Evolutionary conservation across 805 yeast species (phyloP), one percentile per base, ranked within the genome.

Genomic region (Phaffomyces antillensis): DNA sequence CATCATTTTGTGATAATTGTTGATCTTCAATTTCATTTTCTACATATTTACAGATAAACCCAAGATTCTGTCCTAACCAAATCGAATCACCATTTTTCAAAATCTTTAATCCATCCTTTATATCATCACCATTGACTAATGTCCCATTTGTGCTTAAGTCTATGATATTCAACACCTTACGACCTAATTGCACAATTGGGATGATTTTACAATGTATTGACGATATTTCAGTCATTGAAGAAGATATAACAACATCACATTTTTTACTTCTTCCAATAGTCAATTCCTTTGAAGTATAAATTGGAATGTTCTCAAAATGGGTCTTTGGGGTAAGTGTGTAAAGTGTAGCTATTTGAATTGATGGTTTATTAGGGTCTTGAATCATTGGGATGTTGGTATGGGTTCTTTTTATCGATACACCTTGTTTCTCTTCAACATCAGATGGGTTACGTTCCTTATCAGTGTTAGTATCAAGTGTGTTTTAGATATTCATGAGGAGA

Each of bases 91-190:
- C 42, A 31, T 39, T 39, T 25, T 43, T 43, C 24, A 68, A 71
- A 0, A 81, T 76, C 39, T 66, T 58, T 32, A 70, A 72, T 13
- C 39, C 43, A 28, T 41, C 38, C 15, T 17, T 41, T 4, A 41
- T 28, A 4, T 28, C 28, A 4, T 35, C 18, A 7, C 78, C 86
- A 54, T 84, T 84, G 16, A 84, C 68, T 51, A 68, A 81, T 0
- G 86, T 77, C 1, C 91, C 90, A 58, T 84, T 83, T 3, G 85
- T 49, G 41, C 72, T 68, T 30, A 67, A 52, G 59, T 83, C 91
- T 3, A 76, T 70, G 11, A 83, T 55, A 50, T 75, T 68, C 15
- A 77, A 48, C 58, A 41, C 39, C 7, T 26, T 18, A 17, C 43
- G 31, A 11, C 39, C 43, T 11, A 41, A 36, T 30, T 41, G 43